Percentiles rank a stretch among this genome's conserved stretches.
These are phyloP conservation scores for Laguncularia racemosa DNA, from an alignment of 345 rosid species.

Conservation along the genomic window DNA sequence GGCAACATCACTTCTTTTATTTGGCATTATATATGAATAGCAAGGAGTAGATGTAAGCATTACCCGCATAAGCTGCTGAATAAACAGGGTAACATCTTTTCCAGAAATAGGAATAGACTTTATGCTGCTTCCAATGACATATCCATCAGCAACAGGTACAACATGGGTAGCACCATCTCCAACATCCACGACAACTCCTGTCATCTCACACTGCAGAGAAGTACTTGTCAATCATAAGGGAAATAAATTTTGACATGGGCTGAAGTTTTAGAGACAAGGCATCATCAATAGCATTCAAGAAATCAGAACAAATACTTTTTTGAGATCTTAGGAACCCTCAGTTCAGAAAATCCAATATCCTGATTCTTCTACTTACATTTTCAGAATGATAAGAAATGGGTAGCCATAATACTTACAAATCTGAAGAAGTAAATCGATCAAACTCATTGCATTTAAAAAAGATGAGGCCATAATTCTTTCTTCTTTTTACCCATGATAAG, in stretches of 20 bases:
- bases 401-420: too few species aligned
- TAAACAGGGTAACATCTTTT: constrained; percentile 78
- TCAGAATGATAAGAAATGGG: too few species aligned
- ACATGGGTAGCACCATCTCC: constrained; percentile 96
- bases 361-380: too few species aligned
- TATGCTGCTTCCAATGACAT: constrained; percentile 93
- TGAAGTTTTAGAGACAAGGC: too few species aligned
- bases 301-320: too few species aligned
- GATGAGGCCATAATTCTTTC: too few species aligned
- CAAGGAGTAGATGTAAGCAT: constrained; percentile 3
- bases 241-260: not conserved
- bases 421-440: too few species aligned
- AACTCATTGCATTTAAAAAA: too few species aligned
- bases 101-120: constrained; percentile 88
- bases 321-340: too few species aligned
- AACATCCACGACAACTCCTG: constrained; percentile 97
- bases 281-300: too few species aligned
- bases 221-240: constrained; percentile 32
- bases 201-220: constrained; percentile 93
- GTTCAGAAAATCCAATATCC: too few species aligned
- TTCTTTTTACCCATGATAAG: too few species aligned
- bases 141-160: constrained; percentile 98
- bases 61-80: constrained; percentile 99
- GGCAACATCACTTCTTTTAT: not conserved
- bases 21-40: not conserved